A percentile compares a stretch with the other conserved stretches of the same genome.
phyloP scores from a whole-genome alignment of 495 filamentous ascomycete genomes.

The Ramalina intermedia region DNA sequence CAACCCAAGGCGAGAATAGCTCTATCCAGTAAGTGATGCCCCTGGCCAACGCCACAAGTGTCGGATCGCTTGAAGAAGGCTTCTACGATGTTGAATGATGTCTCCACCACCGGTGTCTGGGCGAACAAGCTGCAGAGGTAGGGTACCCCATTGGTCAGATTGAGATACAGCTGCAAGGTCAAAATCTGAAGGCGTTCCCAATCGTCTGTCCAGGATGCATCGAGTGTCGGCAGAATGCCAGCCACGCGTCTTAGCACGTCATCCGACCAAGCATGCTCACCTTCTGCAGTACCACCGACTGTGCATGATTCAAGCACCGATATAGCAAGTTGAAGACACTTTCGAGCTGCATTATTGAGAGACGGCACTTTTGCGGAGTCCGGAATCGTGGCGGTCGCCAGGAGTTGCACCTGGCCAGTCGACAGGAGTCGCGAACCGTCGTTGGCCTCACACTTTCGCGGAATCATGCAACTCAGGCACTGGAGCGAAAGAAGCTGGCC shows the following conservation, averaged over 20 bases:
- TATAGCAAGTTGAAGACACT: slow-evolving; percentile 25
- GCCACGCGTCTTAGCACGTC: slow-evolving; percentile 8
- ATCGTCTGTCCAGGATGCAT: slow-evolving; percentile 1
- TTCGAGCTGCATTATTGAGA: background rate
- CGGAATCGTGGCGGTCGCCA: slow-evolving; percentile 34
- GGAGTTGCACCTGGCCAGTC: slow-evolving; percentile 28
- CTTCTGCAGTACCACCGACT: slow-evolving; percentile 17
- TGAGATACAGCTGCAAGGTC: slow-evolving; percentile 61
- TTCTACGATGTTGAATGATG: slow-evolving; percentile 37
- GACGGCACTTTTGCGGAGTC: background rate
- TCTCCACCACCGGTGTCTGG: slow-evolving; percentile 36
- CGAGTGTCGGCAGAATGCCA: slow-evolving; percentile 10
- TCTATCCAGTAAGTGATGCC: slow-evolving; percentile 41
- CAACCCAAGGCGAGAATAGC: slow-evolving; percentile 69
- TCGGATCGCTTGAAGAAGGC: slow-evolving; percentile 26
- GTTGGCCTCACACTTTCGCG: slow-evolving; percentile 34
- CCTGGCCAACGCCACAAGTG: slow-evolving; percentile 29
- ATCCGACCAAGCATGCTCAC: slow-evolving; percentile 13
- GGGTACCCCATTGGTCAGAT: slow-evolving; percentile 72
- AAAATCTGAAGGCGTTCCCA: slow-evolving; percentile 14
- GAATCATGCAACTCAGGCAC: slow-evolving; percentile 45
- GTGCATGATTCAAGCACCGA: slow-evolving; percentile 53
- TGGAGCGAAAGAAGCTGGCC: slow-evolving; percentile 49
- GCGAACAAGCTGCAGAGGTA: slow-evolving; percentile 53
- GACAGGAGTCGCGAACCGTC: slow-evolving; percentile 37